These are phyloP conservation scores for Aureobasidium lini DNA, from an alignment of 2,329 filamentous ascomycete genomes.

Conservation along the genomic window DNA sequence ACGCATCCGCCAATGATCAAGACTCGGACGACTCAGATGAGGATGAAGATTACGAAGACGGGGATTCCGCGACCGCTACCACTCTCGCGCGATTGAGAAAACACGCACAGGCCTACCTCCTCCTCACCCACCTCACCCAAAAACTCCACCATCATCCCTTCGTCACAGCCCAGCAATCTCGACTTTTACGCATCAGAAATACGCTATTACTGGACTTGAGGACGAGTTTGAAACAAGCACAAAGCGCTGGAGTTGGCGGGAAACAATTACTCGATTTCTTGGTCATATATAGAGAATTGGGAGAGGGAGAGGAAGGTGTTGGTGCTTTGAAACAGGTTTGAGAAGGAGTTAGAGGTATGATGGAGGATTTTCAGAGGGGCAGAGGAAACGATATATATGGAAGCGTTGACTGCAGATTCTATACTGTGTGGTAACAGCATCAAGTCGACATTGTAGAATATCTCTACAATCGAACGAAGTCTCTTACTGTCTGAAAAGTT, in stretches of 20 bases:
- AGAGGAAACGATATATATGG: too few relatives aligned
- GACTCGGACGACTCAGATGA: constrained; percentile 29
- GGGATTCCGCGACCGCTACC: constrained; percentile 20
- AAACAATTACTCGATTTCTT: constrained; percentile 48
- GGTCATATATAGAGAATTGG: constrained; percentile 54
- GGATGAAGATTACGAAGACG: constrained; percentile 28
- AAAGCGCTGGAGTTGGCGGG: constrained; percentile 30
- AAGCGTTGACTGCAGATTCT: too few relatives aligned
- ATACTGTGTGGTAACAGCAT: too few relatives aligned
- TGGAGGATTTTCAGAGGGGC: neutral
- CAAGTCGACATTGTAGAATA: too few relatives aligned
- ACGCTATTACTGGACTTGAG: constrained; percentile 59
- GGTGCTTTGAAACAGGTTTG: too few relatives aligned
- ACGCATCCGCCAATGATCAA: constrained; percentile 19
- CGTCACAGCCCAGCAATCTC: constrained; percentile 47
- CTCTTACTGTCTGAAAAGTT: too few relatives aligned
- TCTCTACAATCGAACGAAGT: too few relatives aligned
- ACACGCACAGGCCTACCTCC: constrained; percentile 51
- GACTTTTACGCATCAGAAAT: constrained; percentile 51
- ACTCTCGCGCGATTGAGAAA: constrained; percentile 41
- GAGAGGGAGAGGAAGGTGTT: constrained; percentile 52
- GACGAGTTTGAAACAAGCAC: constrained; percentile 53
- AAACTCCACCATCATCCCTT: constrained; percentile 55
- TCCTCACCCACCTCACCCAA: constrained; percentile 45
- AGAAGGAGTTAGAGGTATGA: too few relatives aligned